Base-by-base conservation (phyloP, 2,329 filamentous ascomycete genomes). In the Hymenotorrendiella dingleyae region DNA sequence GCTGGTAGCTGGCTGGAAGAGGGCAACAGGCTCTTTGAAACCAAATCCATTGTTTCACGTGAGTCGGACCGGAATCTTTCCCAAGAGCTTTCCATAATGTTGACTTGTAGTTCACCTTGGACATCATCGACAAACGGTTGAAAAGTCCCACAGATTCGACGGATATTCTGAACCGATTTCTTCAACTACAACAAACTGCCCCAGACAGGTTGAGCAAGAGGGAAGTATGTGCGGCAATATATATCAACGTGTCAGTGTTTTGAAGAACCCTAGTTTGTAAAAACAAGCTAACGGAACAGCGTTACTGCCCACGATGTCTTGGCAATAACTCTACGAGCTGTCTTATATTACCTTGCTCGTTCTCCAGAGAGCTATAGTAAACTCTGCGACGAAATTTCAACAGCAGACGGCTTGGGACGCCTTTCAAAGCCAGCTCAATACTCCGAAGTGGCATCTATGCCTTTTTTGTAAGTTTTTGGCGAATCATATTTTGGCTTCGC, bases 311-410 rank as follows among this genome's bases (percentile, higher is more conserved):
- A 60, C 12, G 64, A 67, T 44, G 74, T 71, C 0, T 74, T 70
- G 0, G 64, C 68, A 1, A 68, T 73, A 29, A 66, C 62, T 3
- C 61, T 75, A 1, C 62, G 63, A 0, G 58, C 66, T 1, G 59
- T 70, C 4, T 50, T 74, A 27, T 71, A 68, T 45, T 47, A 67
- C 39, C 57, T 73, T 2, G 40, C 68, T 4, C 62, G 61, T 14
- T 58, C 60, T 21, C 59, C 40, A 30, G n/a, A 4, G 6, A 35
- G 14, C 4, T 20, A 33, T 49, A 12, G 14, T 10, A 36, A 29
- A 28, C 37, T 41, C 8, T 4, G 32, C 1, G 60, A 69, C 35
- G 28, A 30, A 12, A 30, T 30, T 3, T 7, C 28, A 3, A 3
- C 7, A 30, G 28, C 28, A 14, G 28, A 30, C 8, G 6, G 28